A percentile compares a stretch with the other conserved stretches of the same genome.
phyloP scores from a whole-genome alignment of 1,284 basidiomycete species.

The Irpex rosettiformis region DNA sequence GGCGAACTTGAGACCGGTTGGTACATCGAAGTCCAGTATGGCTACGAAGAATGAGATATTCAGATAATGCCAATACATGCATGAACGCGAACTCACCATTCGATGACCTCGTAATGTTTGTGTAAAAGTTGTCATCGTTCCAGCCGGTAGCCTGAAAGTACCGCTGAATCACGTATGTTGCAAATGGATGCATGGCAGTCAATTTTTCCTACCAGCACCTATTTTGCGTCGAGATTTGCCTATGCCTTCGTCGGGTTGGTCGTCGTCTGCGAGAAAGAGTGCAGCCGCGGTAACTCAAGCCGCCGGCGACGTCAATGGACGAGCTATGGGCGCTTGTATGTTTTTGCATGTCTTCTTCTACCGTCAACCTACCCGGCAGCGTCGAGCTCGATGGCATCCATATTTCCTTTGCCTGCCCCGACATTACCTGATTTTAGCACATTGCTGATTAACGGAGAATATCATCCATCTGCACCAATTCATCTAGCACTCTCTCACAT shows the following conservation, averaged over 20 bases:
- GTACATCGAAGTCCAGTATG: slow-evolving; percentile 82
- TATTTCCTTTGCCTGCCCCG: slow-evolving; percentile 25
- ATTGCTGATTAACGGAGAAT: slow-evolving; percentile 32
- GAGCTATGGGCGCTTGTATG: slow-evolving; percentile 13
- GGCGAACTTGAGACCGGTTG: slow-evolving; percentile 74
- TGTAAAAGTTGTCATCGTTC: slow-evolving; percentile 95
- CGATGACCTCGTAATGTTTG: slow-evolving; percentile 86
- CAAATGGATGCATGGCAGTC: slow-evolving; percentile 74
- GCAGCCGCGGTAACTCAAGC: neutral
- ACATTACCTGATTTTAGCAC: slow-evolving; percentile 29
- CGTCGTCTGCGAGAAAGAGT: neutral
- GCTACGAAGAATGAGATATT: slow-evolving; percentile 40
- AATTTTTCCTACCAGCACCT: neutral
- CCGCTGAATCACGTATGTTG: slow-evolving; percentile 82
- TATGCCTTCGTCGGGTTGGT: neutral
- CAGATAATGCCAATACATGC: slow-evolving; percentile 2
- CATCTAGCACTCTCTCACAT: slow-evolving; percentile 45
- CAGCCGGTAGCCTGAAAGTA: slow-evolving; percentile 92
- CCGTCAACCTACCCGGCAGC: neutral
- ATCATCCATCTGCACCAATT: slow-evolving; percentile 36
- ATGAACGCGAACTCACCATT: slow-evolving; percentile 52
- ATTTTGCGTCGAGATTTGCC: neutral
- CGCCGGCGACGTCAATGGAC: neutral
- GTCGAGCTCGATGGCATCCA: slow-evolving; percentile 19
- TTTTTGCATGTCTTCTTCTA: neutral